These are phyloP conservation scores for Schizophyllum amplum DNA, from an alignment of 1,284 basidiomycete species.

Conservation along the genomic window DNA sequence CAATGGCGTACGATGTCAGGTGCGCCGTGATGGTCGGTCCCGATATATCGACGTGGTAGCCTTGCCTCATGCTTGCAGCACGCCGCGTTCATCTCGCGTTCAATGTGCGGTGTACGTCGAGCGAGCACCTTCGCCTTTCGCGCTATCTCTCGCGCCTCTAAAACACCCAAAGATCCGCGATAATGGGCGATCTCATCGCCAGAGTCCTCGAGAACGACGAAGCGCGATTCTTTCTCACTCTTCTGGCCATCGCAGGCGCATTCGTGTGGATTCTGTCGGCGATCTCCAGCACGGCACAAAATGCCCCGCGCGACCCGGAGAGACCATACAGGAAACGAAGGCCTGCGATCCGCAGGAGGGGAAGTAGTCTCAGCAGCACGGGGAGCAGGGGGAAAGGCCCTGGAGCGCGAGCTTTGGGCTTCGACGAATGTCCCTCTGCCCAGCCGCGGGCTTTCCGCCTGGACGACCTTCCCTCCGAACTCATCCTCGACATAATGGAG, in stretches of 20 bases:
- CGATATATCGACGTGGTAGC: neutral
- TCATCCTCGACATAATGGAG: neutral
- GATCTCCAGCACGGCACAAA: neutral
- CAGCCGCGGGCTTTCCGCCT: neutral
- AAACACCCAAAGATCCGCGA: neutral
- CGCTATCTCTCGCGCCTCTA: too few relatives aligned
- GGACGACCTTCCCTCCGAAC: neutral
- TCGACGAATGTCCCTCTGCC: neutral
- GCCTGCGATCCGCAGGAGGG: neutral
- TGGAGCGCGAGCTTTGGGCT: neutral
- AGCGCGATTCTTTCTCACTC: neutral
- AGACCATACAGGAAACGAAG: neutral
- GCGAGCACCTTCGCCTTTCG: neutral
- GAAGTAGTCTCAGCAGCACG: neutral
- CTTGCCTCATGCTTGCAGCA: neutral
- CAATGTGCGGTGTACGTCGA: neutral
- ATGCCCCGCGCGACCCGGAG: neutral
- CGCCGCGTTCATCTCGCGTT: neutral
- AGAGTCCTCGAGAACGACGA: neutral
- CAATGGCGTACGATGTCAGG: too few relatives aligned
- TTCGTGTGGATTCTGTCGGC: neutral
- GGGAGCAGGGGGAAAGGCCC: neutral
- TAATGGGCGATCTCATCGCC: neutral
- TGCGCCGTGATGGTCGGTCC: neutral
- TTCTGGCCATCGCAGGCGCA: neutral